Conservation (phyloP, 768 basidiomycete genomes). For the Nevesoporus exiguus region DNA sequence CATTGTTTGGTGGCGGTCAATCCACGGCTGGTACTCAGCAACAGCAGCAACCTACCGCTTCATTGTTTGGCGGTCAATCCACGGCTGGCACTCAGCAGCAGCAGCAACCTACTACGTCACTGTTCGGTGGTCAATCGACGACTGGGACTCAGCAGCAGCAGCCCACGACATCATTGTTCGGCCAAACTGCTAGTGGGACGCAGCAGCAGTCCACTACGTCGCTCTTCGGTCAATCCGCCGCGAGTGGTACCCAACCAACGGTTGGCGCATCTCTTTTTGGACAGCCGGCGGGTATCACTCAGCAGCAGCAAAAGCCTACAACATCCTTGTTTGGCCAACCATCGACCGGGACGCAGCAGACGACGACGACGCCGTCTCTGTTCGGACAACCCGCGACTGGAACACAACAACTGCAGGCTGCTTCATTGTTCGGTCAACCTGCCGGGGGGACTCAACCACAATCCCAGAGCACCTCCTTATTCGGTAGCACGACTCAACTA, state of each 20-base stretch:
- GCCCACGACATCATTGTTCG: slow-evolving; percentile 17
- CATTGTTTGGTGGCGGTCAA: slow-evolving; percentile 29
- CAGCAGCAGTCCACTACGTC: slow-evolving; percentile 34
- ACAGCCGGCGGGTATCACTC: slow-evolving; percentile 24
- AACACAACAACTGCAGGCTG: slow-evolving; percentile 36
- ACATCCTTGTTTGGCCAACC: slow-evolving; percentile 32
- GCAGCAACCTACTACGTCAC: slow-evolving; percentile 20
- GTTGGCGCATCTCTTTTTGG: slow-evolving; percentile 37
- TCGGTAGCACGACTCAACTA: slow-evolving; percentile 21
- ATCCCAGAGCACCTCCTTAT: slow-evolving; percentile 27
- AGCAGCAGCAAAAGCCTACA: slow-evolving; percentile 26
- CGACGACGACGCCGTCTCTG: slow-evolving; percentile 9
- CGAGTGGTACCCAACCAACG: slow-evolving; percentile 24
- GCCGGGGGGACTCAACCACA: slow-evolving; percentile 21
- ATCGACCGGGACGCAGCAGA: slow-evolving; percentile 15
- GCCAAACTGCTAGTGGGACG: slow-evolving; percentile 28
- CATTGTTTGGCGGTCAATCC: slow-evolving; percentile 18
- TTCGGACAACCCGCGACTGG: slow-evolving; percentile 31
- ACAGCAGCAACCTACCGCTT: slow-evolving; percentile 9
- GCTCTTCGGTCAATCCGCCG: slow-evolving; percentile 26
- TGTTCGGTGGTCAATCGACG: slow-evolving; percentile 16
- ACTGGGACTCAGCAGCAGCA: slow-evolving; percentile 21
- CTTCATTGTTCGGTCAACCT: slow-evolving; percentile 39
- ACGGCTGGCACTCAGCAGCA: slow-evolving; percentile 24
- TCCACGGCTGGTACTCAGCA: slow-evolving; percentile 5